These are phyloP conservation scores for Starmerella tilneyi DNA, from an alignment of 805 yeast genomes.

Conservation along the genomic window DNA sequence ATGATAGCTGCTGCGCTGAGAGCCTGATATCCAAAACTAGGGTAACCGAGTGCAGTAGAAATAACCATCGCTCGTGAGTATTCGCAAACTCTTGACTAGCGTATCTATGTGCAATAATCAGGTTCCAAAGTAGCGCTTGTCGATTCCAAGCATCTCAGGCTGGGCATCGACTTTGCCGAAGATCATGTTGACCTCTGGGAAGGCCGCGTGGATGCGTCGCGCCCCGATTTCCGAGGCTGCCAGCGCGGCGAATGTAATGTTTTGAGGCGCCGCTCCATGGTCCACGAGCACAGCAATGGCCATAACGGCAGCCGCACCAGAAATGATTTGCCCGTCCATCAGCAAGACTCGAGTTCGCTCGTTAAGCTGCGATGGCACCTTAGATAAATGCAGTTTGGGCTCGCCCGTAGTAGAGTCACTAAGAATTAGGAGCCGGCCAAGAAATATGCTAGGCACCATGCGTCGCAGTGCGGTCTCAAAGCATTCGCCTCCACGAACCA, in stretches of 20 bases:
- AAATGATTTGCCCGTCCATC: slow-evolving; percentile 77
- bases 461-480: slow-evolving; percentile 69
- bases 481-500: slow-evolving; percentile 87
- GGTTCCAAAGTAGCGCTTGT: slow-evolving; percentile 69
- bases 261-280: slow-evolving; percentile 53
- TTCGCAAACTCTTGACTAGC: too few relatives aligned
- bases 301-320: slow-evolving; percentile 94
- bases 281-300: slow-evolving; percentile 80
- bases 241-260: slow-evolving; percentile 61
- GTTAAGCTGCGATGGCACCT: slow-evolving; percentile 43
- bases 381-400: slow-evolving; percentile 79
- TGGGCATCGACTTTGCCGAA: slow-evolving; percentile 51
- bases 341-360: slow-evolving; percentile 42
- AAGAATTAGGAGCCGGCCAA: slow-evolving; percentile 80
- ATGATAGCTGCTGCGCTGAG: too few relatives aligned
- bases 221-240: slow-evolving; percentile 72
- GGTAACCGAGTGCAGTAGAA: too few relatives aligned
- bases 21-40: too few relatives aligned
- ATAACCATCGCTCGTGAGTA: too few relatives aligned
- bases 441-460: slow-evolving; percentile 62
- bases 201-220: slow-evolving; percentile 61
- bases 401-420: slow-evolving; percentile 86
- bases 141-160: slow-evolving; percentile 61
- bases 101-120: background rate
- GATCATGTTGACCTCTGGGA: slow-evolving; percentile 56